These are phyloP conservation scores for Grosmannia penicillata DNA, from an alignment of 2,329 filamentous ascomycete genomes.

Conservation along the genomic window DNA sequence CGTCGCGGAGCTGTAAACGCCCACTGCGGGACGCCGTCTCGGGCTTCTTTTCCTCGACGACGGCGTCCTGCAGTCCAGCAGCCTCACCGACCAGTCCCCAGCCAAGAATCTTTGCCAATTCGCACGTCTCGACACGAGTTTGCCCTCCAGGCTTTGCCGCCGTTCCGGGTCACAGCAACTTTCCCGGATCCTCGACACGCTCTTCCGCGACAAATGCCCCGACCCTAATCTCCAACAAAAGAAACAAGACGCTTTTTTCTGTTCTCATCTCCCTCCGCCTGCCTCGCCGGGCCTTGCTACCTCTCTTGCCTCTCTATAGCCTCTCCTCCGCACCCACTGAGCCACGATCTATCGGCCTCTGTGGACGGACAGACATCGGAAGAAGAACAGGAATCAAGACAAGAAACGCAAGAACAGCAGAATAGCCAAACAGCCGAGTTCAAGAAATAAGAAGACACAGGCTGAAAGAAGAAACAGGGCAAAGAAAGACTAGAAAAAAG, in stretches of 20 bases:
- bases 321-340: too few relatives aligned
- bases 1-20: conserved; percentile 84
- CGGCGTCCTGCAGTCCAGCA: conserved; percentile 66
- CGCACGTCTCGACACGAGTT: conserved; percentile 48
- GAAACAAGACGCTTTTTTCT: neutral
- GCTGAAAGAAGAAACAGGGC: too few relatives aligned
- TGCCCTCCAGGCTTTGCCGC: conserved; percentile 34
- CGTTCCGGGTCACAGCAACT: conserved; percentile 19
- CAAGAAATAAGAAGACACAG: too few relatives aligned
- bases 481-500: too few relatives aligned
- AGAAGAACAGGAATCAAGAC: too few relatives aligned
- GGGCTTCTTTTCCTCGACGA: conserved; percentile 16
- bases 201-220: conserved; percentile 13
- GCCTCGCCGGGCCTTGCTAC: too few relatives aligned
- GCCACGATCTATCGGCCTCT: too few relatives aligned
- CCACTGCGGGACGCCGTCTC: conserved; percentile 57
- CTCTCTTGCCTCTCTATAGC: too few relatives aligned
- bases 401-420: too few relatives aligned
- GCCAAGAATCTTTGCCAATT: conserved; percentile 36
- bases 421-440: too few relatives aligned
- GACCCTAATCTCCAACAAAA: conserved; percentile 19
- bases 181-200: conserved; percentile 3
- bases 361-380: too few relatives aligned
- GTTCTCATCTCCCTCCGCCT: neutral
- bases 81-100: conserved; percentile 55